Evolutionary conservation across 2,329 filamentous ascomycete genomes (phyloP).

Genomic region (Trichophaea hybrida): DNA sequence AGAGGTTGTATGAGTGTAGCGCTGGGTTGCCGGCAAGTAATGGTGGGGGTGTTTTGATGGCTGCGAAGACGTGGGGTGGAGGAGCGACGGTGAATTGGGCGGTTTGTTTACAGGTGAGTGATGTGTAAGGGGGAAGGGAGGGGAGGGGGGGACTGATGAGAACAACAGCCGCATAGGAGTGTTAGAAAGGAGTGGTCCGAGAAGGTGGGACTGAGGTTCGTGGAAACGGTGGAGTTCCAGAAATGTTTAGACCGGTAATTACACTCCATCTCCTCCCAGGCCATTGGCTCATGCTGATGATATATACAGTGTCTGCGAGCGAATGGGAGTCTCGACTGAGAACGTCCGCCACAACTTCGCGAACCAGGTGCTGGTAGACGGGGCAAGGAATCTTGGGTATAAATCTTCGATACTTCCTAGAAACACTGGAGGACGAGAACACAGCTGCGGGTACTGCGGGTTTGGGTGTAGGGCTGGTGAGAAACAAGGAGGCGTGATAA

Average conservation of each 20-base stretch:
- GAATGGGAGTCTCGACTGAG: constrained; percentile 57
- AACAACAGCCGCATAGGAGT: constrained; percentile 22
- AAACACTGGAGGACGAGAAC: constrained; percentile 45
- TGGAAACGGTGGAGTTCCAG: constrained; percentile 60
- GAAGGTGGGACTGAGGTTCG: constrained; percentile 46
- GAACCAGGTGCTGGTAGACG: constrained; percentile 60
- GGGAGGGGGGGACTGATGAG: neutral
- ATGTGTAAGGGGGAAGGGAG: neutral
- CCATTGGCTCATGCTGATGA: too few relatives aligned
- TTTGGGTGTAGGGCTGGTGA: constrained; percentile 44
- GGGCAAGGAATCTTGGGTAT: constrained; percentile 59
- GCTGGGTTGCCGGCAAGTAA: neutral
- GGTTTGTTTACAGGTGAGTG: neutral
- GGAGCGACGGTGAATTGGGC: neutral
- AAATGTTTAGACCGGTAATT: constrained; percentile 47
- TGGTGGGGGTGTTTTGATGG: neutral
- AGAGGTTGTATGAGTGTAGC: neutral
- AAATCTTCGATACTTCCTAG: constrained; percentile 55
- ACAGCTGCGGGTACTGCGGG: constrained; percentile 34
- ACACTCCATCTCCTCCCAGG: too few relatives aligned
- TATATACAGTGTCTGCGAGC: constrained; percentile 46
- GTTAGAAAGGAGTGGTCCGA: constrained; percentile 71
- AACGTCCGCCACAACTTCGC: constrained; percentile 55
- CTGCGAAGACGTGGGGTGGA: neutral
- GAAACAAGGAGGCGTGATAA: constrained; percentile 66